Percentiles rank a stretch among this genome's conserved stretches.
phyloP scores from a whole-genome alignment of 2,329 filamentous ascomycete genomes.

The Sporothrix luriei region DNA sequence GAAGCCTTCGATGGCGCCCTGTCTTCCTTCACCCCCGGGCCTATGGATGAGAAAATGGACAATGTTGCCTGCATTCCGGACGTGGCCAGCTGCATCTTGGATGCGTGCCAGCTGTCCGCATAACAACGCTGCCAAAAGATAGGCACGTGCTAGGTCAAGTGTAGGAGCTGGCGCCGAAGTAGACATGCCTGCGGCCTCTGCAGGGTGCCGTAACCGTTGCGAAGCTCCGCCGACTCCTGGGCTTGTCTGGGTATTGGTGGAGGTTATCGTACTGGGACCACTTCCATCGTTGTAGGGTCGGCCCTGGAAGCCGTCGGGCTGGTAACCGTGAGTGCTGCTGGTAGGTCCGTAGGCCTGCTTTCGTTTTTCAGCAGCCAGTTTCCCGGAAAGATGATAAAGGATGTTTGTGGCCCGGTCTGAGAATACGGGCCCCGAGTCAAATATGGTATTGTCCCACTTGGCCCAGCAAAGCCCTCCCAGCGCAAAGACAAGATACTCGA shows the following conservation, averaged over 20 bases:
- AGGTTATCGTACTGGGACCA: not conserved
- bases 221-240: not conserved
- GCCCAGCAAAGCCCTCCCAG: slow-evolving; percentile 33
- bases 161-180: not conserved
- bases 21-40: not conserved
- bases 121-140: slow-evolving; percentile 34
- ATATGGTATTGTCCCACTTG: slow-evolving; percentile 26
- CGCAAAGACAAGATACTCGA: slow-evolving; percentile 34
- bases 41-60: slow-evolving; percentile 28
- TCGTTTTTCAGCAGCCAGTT: not conserved
- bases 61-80: slow-evolving; percentile 26
- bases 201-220: not conserved
- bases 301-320: not conserved
- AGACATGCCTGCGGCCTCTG: not conserved
- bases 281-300: not conserved
- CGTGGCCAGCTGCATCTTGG: slow-evolving; percentile 29
- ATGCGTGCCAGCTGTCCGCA: slow-evolving; percentile 34
- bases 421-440: slow-evolving; percentile 29
- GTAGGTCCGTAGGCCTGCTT: not conserved
- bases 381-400: slow-evolving; percentile 3
- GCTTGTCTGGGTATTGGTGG: not conserved
- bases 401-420: slow-evolving; percentile 31
- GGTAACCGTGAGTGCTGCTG: not conserved
- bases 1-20: not conserved
- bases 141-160: slow-evolving; percentile 33